Conservation (phyloP, 1,284 basidiomycete genomes). For the Fomitopsis schrenkii region DNA sequence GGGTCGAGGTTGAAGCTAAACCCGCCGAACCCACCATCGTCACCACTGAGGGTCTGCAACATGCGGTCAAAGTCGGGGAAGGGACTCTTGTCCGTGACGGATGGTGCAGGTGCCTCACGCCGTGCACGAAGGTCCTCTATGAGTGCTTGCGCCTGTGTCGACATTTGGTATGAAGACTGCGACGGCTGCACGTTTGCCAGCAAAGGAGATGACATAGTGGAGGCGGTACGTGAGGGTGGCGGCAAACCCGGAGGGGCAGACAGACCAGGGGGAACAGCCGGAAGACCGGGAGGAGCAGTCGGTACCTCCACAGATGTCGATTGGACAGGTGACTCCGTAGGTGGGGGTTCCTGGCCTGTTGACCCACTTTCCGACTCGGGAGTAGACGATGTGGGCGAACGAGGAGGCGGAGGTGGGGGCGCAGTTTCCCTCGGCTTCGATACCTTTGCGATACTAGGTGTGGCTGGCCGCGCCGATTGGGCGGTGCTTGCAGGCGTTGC, state of each 20-base stretch:
- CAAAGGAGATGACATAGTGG: conserved; percentile 47
- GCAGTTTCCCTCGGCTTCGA: conserved; percentile 36
- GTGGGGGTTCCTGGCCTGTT: conserved; percentile 25
- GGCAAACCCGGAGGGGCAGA: conserved; percentile 66
- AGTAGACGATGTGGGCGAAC: conserved; percentile 47
- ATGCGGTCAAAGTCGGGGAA: conserved; percentile 89
- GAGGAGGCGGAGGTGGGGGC: conserved; percentile 29
- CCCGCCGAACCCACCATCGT: conserved; percentile 52
- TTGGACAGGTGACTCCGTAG: conserved; percentile 44
- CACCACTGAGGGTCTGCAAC: conserved; percentile 60
- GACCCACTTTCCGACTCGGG: conserved; percentile 35
- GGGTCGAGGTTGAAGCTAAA: conserved; percentile 84
- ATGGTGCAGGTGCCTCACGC: conserved; percentile 52
- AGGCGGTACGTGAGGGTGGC: conserved; percentile 45
- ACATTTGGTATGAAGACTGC: conserved; percentile 80
- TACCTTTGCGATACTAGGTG: conserved; percentile 41
- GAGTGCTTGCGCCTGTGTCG: conserved; percentile 77
- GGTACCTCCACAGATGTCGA: conserved; percentile 37
- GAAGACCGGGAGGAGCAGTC: conserved; percentile 37
- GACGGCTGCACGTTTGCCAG: conserved; percentile 53
- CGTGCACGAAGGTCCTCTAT: conserved; percentile 81
- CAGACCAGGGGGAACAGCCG: conserved; percentile 50
- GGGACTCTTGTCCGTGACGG: conserved; percentile 53
- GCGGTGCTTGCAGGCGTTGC: conserved; percentile 44
- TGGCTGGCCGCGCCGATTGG: conserved; percentile 38